Percentiles rank a stretch among this genome's conserved stretches.
Evolutionary conservation across 1,284 basidiomycete genomes (phyloP).

Genomic region (Agaricales sp.): DNA sequence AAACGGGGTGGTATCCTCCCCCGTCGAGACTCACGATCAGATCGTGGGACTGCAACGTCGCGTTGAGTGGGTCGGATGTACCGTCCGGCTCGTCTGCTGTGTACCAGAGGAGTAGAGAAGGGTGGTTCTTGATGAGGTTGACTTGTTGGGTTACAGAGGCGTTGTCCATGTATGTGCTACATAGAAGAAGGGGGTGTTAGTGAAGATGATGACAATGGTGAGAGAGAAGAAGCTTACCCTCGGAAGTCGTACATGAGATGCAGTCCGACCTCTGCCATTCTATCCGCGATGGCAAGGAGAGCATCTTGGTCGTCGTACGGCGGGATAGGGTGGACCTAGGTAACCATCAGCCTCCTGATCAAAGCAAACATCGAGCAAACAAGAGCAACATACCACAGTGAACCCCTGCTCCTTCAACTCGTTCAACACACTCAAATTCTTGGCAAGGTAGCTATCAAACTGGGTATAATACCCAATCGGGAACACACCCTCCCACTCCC

Average conservation of each 20-base stretch:
- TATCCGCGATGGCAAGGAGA: conserved; percentile 47
- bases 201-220: no score
- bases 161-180: conserved; percentile 53
- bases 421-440: conserved; percentile 45
- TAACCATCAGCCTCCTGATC: conserved; percentile 8
- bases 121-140: conserved; percentile 49
- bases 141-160: conserved; percentile 57
- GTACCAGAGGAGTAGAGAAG: conserved; percentile 69
- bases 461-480: conserved; percentile 68
- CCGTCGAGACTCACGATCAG: conserved; percentile 60
- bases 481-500: conserved; percentile 47
- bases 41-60: conserved; percentile 45
- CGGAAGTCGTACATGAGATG: conserved; percentile 77
- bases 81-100: conserved; percentile 73
- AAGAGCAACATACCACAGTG: conserved; percentile 19
- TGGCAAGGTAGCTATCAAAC: conserved; percentile 47
- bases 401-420: conserved; percentile 48
- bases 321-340: conserved; percentile 55
- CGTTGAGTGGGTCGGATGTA: conserved; percentile 51
- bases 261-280: conserved; percentile 61
- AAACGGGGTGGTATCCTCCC: conserved; percentile 59
- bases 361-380: neutral
- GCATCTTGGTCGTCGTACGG: conserved; percentile 47
- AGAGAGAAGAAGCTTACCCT: conserved; percentile 28
- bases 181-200: neutral